These are phyloP conservation scores for Chenopodium suecicum DNA, from an alignment of 148 eudicot species.

Conservation along the genomic window DNA sequence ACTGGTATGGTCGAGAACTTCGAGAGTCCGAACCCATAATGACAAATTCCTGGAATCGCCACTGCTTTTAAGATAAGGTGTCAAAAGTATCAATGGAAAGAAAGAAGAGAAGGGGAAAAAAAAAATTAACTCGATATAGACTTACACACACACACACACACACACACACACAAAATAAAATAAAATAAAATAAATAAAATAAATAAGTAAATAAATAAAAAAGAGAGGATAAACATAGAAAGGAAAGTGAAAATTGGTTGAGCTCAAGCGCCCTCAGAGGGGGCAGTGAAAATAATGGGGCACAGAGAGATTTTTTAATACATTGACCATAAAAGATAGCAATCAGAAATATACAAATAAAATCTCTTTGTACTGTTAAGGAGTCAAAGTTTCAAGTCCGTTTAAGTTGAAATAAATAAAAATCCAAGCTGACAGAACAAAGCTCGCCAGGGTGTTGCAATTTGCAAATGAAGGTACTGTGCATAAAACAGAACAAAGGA, in stretches of 20 bases:
- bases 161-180: no score
- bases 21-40: no score
- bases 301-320: not conserved
- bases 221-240: not conserved
- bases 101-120: not conserved
- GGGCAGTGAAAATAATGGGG: no score
- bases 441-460: not conserved
- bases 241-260: no score
- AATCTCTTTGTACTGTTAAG: not conserved
- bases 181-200: no score
- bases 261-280: no score
- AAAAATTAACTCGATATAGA: no score
- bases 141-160: no score
- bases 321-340: not conserved
- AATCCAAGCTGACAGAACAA: conserved; percentile 5
- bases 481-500: not conserved
- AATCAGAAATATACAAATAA: not conserved
- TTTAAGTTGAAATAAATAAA: not conserved
- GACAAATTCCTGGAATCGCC: no score
- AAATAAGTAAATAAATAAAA: no score
- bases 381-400: not conserved
- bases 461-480: not conserved
- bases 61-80: not conserved
- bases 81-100: not conserved
- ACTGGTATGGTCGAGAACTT: no score